Conservation (phyloP, 1,284 basidiomycete genomes). For the Takashimella koratensis region DNA sequence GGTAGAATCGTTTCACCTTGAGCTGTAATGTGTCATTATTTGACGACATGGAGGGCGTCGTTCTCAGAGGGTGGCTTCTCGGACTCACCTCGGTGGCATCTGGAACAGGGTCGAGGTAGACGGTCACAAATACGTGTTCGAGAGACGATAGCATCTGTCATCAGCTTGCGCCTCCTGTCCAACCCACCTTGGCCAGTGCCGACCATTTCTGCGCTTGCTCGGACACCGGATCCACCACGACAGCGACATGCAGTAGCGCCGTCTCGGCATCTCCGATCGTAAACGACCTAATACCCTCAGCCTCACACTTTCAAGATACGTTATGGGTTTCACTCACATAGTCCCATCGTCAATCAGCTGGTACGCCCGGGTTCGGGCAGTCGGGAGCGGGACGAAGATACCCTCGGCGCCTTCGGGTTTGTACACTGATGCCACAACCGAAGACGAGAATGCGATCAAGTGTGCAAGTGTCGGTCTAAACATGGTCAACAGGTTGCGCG, state of each 20-base stretch:
- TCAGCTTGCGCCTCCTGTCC: conserved; percentile 2
- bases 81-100: conserved; percentile 62
- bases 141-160: conserved; percentile 49
- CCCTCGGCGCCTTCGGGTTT: conserved; percentile 66
- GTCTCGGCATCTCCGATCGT: conserved; percentile 63
- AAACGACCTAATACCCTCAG: conserved; percentile 59
- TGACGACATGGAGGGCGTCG: no score
- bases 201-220: conserved; percentile 82
- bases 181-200: conserved; percentile 64
- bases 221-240: conserved; percentile 79
- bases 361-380: conserved; percentile 57
- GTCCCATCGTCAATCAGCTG: conserved; percentile 58
- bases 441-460: conserved; percentile 62
- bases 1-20: conserved; percentile 91
- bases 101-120: conserved; percentile 69
- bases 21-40: conserved; percentile 54
- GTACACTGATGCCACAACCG: conserved; percentile 63
- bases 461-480: conserved; percentile 60
- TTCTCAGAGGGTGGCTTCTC: no score
- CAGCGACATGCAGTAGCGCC: conserved; percentile 68
- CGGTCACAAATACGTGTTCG: conserved; percentile 59
- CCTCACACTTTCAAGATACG: no score
- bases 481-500: no score
- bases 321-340: conserved; percentile 57
- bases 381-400: conserved; percentile 60